These are phyloP conservation scores for Fonsecaea erecta DNA, from an alignment of 2,329 filamentous ascomycete species.

Conservation along the genomic window DNA sequence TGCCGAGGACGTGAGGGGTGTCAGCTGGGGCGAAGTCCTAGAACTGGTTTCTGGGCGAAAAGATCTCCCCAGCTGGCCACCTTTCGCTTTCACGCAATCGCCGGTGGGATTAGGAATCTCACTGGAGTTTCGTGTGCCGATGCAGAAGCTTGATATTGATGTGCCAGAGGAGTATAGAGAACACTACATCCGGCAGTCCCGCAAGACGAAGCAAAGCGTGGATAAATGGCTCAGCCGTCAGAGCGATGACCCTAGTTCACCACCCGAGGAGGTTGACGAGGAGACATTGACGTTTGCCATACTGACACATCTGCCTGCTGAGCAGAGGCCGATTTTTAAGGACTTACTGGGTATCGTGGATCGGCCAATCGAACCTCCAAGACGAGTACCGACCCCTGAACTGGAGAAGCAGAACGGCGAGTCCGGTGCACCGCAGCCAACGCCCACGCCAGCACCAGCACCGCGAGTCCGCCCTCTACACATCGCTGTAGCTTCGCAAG, in stretches of 20 bases:
- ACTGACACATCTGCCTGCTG: conserved; percentile 77
- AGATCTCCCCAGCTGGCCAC: conserved; percentile 86
- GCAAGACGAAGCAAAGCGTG: conserved; percentile 88
- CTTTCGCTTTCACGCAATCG: conserved; percentile 73
- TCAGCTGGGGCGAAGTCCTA: conserved; percentile 94
- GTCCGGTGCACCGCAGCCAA: conserved; percentile 39
- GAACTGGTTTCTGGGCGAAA: conserved; percentile 89
- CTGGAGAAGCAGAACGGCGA: conserved; percentile 18
- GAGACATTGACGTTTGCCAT: conserved; percentile 94
- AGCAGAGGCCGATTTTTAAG: conserved; percentile 80
- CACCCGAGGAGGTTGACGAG: conserved; percentile 88
- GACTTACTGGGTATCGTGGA: conserved; percentile 70
- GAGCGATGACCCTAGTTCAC: conserved; percentile 70
- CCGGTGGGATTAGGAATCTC: conserved; percentile 60
- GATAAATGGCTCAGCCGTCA: conserved; percentile 88
- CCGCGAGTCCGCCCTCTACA: conserved; percentile 72
- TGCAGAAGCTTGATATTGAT: conserved; percentile 86
- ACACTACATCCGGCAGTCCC: conserved; percentile 88
- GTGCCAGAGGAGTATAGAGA: conserved; percentile 92
- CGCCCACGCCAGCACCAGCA: conserved; percentile 69
- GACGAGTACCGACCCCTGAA: conserved; percentile 36
- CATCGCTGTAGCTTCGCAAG: conserved; percentile 73
- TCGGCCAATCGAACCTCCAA: conserved; percentile 44
- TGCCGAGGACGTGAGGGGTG: conserved; percentile 63
- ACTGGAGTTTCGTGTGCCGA: conserved; percentile 60